Conservation (phyloP, 1,284 basidiomycete genomes). For the Trichosporon faecale region DNA sequence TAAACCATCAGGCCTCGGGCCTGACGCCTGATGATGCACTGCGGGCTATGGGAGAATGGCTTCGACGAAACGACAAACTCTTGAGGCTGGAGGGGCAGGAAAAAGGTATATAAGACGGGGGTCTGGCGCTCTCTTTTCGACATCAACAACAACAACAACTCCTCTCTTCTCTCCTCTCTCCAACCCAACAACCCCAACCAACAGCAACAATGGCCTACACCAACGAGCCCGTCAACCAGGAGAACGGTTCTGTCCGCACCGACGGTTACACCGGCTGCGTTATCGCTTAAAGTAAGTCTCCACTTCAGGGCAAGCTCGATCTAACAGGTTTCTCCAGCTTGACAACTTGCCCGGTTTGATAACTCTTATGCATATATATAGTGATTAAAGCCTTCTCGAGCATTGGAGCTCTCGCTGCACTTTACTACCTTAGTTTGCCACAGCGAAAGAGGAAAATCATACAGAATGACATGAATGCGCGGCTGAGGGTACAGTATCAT, state of each 20-base stretch:
- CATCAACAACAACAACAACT: conserved; percentile 2
- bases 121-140: background rate
- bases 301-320: too few species aligned
- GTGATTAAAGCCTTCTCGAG: background rate
- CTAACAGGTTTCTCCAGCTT: too few species aligned
- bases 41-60: too few species aligned
- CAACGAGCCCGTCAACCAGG: conserved; percentile 4
- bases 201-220: conserved; percentile 6
- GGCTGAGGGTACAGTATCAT: too few species aligned
- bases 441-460: too few species aligned
- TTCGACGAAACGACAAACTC: too few species aligned
- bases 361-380: background rate
- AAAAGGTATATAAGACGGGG: background rate
- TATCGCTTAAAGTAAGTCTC: conserved; percentile 4
- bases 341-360: background rate
- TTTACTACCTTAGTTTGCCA: too few species aligned
- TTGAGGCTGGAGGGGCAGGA: background rate
- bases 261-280: too few species aligned
- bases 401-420: too few species aligned
- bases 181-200: background rate
- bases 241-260: background rate
- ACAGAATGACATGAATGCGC: too few species aligned
- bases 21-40: background rate
- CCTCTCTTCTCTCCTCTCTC: background rate
- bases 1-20: too few species aligned